Conservation (phyloP, 768 basidiomycete genomes). For the Hebeloma cylindrosporum region DNA sequence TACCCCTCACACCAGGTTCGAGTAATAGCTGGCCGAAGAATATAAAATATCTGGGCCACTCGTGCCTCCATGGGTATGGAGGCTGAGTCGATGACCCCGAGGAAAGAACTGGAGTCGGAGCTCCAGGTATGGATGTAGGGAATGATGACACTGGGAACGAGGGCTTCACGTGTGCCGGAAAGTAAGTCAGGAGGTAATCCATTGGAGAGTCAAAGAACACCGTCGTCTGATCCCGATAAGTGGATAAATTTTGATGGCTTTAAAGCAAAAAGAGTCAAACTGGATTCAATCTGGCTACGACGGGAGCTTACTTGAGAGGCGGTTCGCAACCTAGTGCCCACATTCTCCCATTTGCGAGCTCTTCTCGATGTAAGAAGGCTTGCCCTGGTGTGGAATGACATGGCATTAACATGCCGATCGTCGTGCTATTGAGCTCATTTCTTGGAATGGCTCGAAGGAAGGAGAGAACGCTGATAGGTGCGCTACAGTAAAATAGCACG, state of each 20-base stretch:
- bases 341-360: conserved; percentile 57
- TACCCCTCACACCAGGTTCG: conserved; percentile 43
- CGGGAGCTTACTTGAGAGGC: conserved; percentile 68
- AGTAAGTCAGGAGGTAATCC: conserved; percentile 61
- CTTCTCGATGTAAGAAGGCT: conserved; percentile 75
- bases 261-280: conserved; percentile 4
- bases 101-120: conserved; percentile 41
- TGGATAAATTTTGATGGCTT: conserved; percentile 50
- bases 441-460: conserved; percentile 59
- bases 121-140: conserved; percentile 32
- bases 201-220: conserved; percentile 76
- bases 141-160: conserved; percentile 64
- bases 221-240: conserved; percentile 79
- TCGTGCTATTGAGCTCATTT: conserved; percentile 41
- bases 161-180: conserved; percentile 63
- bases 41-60: conserved; percentile 82
- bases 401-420: conserved; percentile 86
- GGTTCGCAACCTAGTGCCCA: conserved; percentile 96
- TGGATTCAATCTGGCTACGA: not conserved
- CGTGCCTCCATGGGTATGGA: conserved; percentile 57
- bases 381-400: conserved; percentile 97
- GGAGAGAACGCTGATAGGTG: conserved; percentile 73
- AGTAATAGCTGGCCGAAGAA: conserved; percentile 80
- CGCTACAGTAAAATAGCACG: conserved; percentile 73
- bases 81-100: conserved; percentile 12